phyloP scores from a whole-genome alignment of 2,329 filamentous ascomycete genomes.

The Aureobasidium sp. region DNA sequence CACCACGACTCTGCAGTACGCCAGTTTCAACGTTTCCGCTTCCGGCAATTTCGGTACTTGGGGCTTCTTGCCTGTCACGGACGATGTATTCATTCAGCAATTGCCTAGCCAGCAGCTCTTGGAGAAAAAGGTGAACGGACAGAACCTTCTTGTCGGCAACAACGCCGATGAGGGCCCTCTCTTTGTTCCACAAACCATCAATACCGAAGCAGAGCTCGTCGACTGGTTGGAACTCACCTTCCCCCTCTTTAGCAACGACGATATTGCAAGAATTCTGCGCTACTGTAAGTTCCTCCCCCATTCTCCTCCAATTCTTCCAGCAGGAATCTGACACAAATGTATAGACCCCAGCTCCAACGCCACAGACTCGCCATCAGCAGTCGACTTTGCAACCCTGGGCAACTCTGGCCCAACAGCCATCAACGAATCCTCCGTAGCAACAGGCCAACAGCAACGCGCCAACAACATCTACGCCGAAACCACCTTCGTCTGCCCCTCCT shows the following conservation, averaged over 20 bases:
- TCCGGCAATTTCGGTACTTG: conserved; percentile 33
- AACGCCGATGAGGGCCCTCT: conserved; percentile 43
- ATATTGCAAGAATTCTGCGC: conserved; percentile 30
- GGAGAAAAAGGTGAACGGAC: conserved; percentile 31
- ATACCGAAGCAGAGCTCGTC: conserved; percentile 31
- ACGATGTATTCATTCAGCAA: conserved; percentile 32
- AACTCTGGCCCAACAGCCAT: conserved; percentile 37
- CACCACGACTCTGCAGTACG: conserved; percentile 31
- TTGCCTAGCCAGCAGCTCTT: conserved; percentile 32
- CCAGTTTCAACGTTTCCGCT: conserved; percentile 27
- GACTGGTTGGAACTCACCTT: conserved; percentile 33
- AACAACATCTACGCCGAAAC: conserved; percentile 45
- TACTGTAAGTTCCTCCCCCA: conserved; percentile 19
- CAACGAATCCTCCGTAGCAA: conserved; percentile 40
- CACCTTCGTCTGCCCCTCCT: conserved; percentile 47
- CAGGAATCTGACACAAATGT: too few relatives aligned
- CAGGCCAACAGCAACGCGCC: conserved; percentile 46
- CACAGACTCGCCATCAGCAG: conserved; percentile 17
- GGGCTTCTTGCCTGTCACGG: conserved; percentile 38
- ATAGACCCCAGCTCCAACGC: conserved; percentile 21
- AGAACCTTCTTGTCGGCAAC: conserved; percentile 33
- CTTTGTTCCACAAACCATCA: conserved; percentile 38
- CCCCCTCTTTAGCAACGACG: conserved; percentile 30
- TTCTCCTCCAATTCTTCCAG: conserved; percentile 16
- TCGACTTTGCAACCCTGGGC: conserved; percentile 24